phyloP scores from a whole-genome alignment of 2,329 filamentous ascomycete species.

The Sclerotinia nivalis region DNA sequence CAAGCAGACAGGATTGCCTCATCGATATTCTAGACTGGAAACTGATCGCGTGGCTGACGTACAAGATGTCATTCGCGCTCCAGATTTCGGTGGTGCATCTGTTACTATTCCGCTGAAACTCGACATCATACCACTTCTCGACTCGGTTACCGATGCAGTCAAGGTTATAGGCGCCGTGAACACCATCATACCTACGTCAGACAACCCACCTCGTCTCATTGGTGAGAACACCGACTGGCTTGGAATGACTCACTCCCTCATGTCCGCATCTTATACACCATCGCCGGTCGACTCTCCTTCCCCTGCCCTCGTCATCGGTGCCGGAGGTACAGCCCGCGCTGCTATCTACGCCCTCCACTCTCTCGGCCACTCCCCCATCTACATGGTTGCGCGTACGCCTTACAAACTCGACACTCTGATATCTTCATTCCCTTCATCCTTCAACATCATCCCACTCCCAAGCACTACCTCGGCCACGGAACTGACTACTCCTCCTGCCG shows the following conservation, averaged over 20 bases:
- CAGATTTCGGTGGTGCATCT: conserved; percentile 86
- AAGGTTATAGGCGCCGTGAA: conserved; percentile 89
- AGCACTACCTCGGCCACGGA: conserved; percentile 51
- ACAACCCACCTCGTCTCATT: conserved; percentile 54
- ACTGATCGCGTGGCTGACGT: conserved; percentile 66
- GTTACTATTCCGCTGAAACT: conserved; percentile 95
- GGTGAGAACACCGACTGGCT: conserved; percentile 97
- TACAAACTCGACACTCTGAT: conserved; percentile 68
- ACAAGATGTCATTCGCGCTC: conserved; percentile 62
- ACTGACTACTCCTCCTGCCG: conserved; percentile 57
- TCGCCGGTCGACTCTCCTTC: conserved; percentile 40
- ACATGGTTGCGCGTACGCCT: conserved; percentile 76
- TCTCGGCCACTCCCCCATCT: conserved; percentile 83
- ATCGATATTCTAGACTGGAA: conserved; percentile 76
- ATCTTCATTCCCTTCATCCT: conserved; percentile 70
- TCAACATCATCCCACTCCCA: conserved; percentile 67
- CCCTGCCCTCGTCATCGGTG: conserved; percentile 80
- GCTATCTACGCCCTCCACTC: conserved; percentile 85
- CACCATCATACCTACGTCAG: conserved; percentile 70
- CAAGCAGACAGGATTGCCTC: conserved; percentile 72
- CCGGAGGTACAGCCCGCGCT: conserved; percentile 87
- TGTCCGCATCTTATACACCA: conserved; percentile 34
- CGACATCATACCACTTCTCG: conserved; percentile 78
- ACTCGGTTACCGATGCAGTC: conserved; percentile 77
- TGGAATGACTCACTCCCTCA: conserved; percentile 81